Percentiles rank a stretch among this genome's conserved stretches.
Evolutionary conservation across 768 basidiomycete species (phyloP).

Genomic region (Lyophyllum decastes): DNA sequence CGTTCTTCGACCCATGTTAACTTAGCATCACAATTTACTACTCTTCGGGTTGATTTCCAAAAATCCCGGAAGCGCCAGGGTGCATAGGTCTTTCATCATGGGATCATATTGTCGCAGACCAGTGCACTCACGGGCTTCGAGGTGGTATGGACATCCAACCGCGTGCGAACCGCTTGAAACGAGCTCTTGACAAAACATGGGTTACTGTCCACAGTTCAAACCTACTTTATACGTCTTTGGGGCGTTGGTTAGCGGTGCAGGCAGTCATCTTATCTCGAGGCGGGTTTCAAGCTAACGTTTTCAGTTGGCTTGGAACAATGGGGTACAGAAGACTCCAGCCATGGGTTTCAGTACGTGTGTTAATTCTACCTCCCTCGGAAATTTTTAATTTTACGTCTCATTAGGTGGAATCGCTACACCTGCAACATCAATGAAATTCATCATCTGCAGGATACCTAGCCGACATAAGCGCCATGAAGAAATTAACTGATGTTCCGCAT

Average conservation of each 20-base stretch:
- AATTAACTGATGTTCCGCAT: conserved; percentile 24
- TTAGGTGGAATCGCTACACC: conserved; percentile 26
- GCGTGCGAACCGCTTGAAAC: not conserved
- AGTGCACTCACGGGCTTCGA: not conserved
- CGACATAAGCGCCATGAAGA: conserved; percentile 25
- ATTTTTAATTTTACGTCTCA: not conserved
- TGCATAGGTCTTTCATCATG: not conserved
- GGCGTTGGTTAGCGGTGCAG: not conserved
- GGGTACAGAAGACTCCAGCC: conserved; percentile 22
- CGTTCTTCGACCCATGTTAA: not conserved
- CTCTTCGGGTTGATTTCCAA: not conserved
- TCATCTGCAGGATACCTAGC: too few species aligned
- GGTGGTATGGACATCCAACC: not conserved
- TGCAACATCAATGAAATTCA: conserved; percentile 25
- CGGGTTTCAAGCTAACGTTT: not conserved
- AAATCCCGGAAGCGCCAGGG: not conserved
- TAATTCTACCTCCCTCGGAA: not conserved
- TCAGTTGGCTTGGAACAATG: conserved; percentile 22
- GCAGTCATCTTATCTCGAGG: not conserved
- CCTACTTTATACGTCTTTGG: not conserved
- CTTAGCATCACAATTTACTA: not conserved
- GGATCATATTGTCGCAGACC: not conserved
- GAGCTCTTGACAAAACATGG: not conserved
- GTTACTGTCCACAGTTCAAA: not conserved
- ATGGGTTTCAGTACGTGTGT: conserved; percentile 28